Conservation (phyloP, 1,284 basidiomycete genomes). For the Polyporus tsugae region DNA sequence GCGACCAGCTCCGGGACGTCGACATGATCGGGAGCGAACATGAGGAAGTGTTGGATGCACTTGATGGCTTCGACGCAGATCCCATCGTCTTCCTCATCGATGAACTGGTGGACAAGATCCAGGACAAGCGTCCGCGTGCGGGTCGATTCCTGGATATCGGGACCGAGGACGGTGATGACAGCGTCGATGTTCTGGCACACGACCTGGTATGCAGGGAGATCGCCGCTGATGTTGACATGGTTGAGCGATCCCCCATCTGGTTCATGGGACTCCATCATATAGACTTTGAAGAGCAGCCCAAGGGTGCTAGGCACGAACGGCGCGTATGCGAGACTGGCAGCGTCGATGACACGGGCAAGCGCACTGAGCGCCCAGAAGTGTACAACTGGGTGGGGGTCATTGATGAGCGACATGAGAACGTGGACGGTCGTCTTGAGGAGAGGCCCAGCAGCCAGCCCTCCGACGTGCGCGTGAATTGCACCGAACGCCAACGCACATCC, state of each 20-base stretch:
- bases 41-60: constrained; percentile 95
- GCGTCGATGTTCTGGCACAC: constrained; percentile 94
- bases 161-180: constrained; percentile 92
- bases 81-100: constrained; percentile 86
- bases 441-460: constrained; percentile 92
- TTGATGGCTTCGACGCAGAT: constrained; percentile 94
- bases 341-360: constrained; percentile 88
- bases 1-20: constrained; percentile 82
- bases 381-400: constrained; percentile 96
- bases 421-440: constrained; percentile 97
- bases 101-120: constrained; percentile 88
- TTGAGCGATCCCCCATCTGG: constrained; percentile 89
- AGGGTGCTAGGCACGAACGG: constrained; percentile 91
- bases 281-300: constrained; percentile 91
- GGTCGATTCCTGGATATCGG: constrained; percentile 91
- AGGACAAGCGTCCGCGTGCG: constrained; percentile 86
- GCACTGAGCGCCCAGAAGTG: constrained; percentile 94
- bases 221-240: constrained; percentile 89
- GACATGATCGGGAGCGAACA: constrained; percentile 91
- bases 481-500: constrained; percentile 96
- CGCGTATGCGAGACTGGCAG: constrained; percentile 92
- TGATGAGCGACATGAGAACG: constrained; percentile 93
- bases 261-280: constrained; percentile 93
- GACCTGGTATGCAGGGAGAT: constrained; percentile 91
- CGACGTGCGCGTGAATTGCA: constrained; percentile 93